Conservation (phyloP, 495 filamentous ascomycete species). For the Aspergillus egyptiacus region DNA sequence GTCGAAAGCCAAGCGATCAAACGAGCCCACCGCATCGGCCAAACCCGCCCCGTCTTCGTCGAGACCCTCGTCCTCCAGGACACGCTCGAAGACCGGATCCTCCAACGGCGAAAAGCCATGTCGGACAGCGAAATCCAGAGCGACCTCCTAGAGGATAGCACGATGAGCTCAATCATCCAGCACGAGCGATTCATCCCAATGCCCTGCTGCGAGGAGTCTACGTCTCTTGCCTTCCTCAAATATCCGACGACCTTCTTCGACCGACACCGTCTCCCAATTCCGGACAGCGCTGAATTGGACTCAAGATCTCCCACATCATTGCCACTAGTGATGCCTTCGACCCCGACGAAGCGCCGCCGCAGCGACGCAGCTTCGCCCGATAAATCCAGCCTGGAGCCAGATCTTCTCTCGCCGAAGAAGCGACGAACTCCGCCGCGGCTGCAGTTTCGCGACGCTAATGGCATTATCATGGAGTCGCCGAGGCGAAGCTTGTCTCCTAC, state of each 20-base stretch:
- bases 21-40: slow-evolving; percentile 82
- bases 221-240: slow-evolving; percentile 22
- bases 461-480: slow-evolving; percentile 21
- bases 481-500: slow-evolving; percentile 9
- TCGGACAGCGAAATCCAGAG: slow-evolving; percentile 64
- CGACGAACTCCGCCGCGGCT: slow-evolving; percentile 6
- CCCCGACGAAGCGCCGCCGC: slow-evolving; percentile 17
- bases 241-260: slow-evolving; percentile 34
- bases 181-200: slow-evolving; percentile 62
- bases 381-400: slow-evolving; percentile 1
- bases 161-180: slow-evolving; percentile 74
- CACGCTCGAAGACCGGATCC: slow-evolving; percentile 82
- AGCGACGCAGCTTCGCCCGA: background rate
- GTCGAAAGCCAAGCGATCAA: slow-evolving; percentile 91
- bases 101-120: slow-evolving; percentile 69
- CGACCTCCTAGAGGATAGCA: slow-evolving; percentile 65
- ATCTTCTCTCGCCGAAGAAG: slow-evolving; percentile 16
- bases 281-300: slow-evolving; percentile 18
- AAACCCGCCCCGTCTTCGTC: slow-evolving; percentile 71
- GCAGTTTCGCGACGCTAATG: slow-evolving; percentile 14
- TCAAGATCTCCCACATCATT: background rate
- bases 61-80: slow-evolving; percentile 79
- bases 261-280: slow-evolving; percentile 34
- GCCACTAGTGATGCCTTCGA: background rate
- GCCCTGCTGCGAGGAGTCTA: slow-evolving; percentile 30